Percentiles rank a stretch among this genome's conserved stretches.
Evolutionary conservation across 2,329 filamentous ascomycete genomes (phyloP).

Genomic region (Monosporascus sp.): DNA sequence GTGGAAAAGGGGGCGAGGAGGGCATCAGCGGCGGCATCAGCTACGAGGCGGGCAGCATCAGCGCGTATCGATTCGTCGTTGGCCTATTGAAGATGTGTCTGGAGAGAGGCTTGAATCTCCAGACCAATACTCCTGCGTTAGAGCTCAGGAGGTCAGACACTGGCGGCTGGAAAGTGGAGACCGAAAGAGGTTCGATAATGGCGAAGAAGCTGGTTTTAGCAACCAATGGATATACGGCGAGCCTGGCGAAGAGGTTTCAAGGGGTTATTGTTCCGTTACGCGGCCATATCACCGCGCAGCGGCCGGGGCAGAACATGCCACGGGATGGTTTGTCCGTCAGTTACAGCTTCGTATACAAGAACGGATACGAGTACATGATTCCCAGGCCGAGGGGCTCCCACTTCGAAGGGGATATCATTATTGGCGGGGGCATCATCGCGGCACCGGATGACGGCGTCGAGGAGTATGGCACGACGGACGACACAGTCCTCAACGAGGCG

Average conservation of each 20-base stretch:
- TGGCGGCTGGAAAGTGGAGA: constrained; percentile 35
- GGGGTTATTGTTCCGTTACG: constrained; percentile 45
- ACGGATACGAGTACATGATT: constrained; percentile 65
- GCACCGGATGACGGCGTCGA: constrained; percentile 35
- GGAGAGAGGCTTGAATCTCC: constrained; percentile 41
- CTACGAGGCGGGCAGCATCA: constrained; percentile 40
- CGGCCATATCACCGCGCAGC: constrained; percentile 44
- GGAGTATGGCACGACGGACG: constrained; percentile 54
- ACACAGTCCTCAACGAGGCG: constrained; percentile 43
- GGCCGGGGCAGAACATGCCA: constrained; percentile 31
- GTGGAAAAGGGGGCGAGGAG: constrained; percentile 23
- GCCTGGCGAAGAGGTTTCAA: constrained; percentile 37
- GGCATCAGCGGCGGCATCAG: constrained; percentile 41
- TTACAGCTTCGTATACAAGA: constrained; percentile 57
- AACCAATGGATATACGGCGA: constrained; percentile 49
- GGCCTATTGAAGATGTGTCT: constrained; percentile 43
- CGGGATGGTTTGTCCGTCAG: constrained; percentile 39
- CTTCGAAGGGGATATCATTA: constrained; percentile 49
- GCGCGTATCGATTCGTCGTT: constrained; percentile 33
- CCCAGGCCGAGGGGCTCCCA: constrained; percentile 43
- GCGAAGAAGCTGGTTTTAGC: constrained; percentile 44
- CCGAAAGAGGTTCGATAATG: constrained; percentile 35
- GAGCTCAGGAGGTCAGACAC: constrained; percentile 10
- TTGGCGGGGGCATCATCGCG: constrained; percentile 53
- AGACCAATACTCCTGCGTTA: constrained; percentile 46